Base-by-base conservation (phyloP, 2,329 filamentous ascomycete species). In the Diaporthe ilicicola region DNA sequence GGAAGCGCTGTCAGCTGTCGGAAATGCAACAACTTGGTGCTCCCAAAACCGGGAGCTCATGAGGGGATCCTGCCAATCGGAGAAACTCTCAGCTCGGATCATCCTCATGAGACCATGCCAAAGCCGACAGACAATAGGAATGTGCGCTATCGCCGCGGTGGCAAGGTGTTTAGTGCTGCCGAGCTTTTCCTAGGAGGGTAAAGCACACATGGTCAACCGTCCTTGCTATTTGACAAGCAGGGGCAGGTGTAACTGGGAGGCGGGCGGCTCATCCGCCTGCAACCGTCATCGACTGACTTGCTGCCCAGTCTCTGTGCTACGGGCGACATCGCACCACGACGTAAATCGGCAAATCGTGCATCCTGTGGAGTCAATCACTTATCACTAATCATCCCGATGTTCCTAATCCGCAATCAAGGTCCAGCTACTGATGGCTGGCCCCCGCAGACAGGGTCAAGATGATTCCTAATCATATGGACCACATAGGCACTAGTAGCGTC, bases 211-310 rank as follows among this genome's bases (percentile, higher is more conserved):
- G 9, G n/a, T 56, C 54, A 3, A 55, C 32, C 15, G 12, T 5
- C 19, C 32, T 2, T 1, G 3, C 15, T 32, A 19, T 15, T 22
- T 6, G 32, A 3, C 19, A 24, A 15, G n/a, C 32, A 55, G n/a
- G 53, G 53, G 22, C n/a, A 15, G 10, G n/a, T 13, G 17, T 34
- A 17, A 17, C 59, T 7, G 32, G 59, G 24, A 48, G 59, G 59
- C 59, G 42, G 59, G 42, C 24, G 59, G 42, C 59, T 62, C 27
- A 48, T 62, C 56, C 59, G 59, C 59, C 42, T 22, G 17, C 37
- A 61, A 37, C 24, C 55, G 54, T 62, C 56, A 62, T 62, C 27
- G 56, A 62, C n/a, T 46, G 19, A 42, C 4, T 44, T 37, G 55
- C 4, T 34, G n/a, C n/a, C n/a, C n/a, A n/a, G n/a, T 10, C 4